phyloP scores from a whole-genome alignment of 371 early-diverging fungal species.

The Actinomortierella ambigua region DNA sequence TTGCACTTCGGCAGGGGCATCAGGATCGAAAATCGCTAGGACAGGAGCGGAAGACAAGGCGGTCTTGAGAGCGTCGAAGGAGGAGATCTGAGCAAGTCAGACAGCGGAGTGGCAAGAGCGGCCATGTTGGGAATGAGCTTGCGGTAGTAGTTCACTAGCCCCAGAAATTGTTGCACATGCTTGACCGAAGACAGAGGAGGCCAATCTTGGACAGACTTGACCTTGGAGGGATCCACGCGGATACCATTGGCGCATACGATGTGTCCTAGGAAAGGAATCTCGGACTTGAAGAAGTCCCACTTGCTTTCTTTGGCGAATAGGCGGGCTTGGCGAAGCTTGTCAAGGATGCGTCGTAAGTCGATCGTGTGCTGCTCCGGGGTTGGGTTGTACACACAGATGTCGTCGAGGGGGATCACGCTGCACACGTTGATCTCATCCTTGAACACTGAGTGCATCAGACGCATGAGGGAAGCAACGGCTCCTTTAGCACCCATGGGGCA shows the following conservation, averaged over 20 bases:
- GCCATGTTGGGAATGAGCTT: constrained; percentile 54
- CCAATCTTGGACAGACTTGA: constrained; percentile 47
- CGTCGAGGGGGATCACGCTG: constrained; percentile 29
- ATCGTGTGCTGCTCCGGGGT: constrained; percentile 24
- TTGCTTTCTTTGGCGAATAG: constrained; percentile 48
- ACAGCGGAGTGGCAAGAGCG: constrained; percentile 46
- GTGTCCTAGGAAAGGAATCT: constrained; percentile 55
- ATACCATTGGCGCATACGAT: constrained; percentile 41
- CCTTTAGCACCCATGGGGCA: constrained; percentile 51
- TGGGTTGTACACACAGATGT: constrained; percentile 48
- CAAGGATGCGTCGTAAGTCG: constrained; percentile 39
- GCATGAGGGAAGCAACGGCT: constrained; percentile 51
- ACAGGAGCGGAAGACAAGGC: constrained; percentile 43
- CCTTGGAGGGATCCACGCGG: constrained; percentile 42
- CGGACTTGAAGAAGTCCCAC: constrained; percentile 45
- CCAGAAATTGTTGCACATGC: constrained; percentile 55
- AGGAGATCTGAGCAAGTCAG: constrained; percentile 33
- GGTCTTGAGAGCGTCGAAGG: constrained; percentile 49
- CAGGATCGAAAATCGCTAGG: constrained; percentile 32
- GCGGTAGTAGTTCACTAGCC: constrained; percentile 56
- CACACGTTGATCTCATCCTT: constrained; percentile 18
- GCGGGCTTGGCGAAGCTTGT: constrained; percentile 23
- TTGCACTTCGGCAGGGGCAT: constrained; percentile 38
- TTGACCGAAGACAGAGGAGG: constrained; percentile 34
- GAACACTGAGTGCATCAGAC: constrained; percentile 42